These are phyloP conservation scores for Paradendryphiella salina DNA, from an alignment of 2,329 filamentous ascomycete species.

Conservation along the genomic window DNA sequence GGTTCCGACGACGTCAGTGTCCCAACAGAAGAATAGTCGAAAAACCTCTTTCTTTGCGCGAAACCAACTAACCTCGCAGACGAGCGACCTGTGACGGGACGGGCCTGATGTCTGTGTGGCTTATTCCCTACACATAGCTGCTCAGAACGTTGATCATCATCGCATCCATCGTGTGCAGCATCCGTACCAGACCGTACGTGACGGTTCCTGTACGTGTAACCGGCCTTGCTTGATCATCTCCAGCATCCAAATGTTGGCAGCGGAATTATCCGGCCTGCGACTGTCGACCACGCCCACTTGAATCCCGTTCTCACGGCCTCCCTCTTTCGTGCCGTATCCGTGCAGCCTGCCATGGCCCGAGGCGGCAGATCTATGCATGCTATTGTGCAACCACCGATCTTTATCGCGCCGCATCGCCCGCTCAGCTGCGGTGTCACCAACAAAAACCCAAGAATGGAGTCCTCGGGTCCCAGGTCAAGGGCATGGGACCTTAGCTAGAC, in stretches of 20 bases:
- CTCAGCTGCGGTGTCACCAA: conserved; percentile 12
- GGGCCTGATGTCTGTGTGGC: neutral
- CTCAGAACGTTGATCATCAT: conserved; percentile 9
- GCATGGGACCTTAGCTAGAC: conserved; percentile 20
- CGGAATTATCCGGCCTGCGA: too few species aligned
- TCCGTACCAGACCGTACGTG: neutral
- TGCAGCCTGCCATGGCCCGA: conserved; percentile 7
- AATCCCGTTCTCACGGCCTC: too few species aligned
- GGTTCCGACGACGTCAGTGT: neutral
- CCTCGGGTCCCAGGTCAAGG: conserved; percentile 5
- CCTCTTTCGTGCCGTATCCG: neutral
- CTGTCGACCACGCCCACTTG: too few species aligned
- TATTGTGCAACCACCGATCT: neutral
- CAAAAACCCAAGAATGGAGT: conserved; percentile 7
- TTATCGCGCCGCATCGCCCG: neutral
- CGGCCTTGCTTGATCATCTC: neutral
- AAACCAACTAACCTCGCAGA: neutral
- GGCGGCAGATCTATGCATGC: conserved; percentile 12
- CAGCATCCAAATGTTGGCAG: neutral
- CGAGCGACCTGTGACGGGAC: neutral
- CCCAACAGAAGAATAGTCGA: neutral
- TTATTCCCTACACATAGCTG: conserved; percentile 1
- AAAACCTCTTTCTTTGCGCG: too few species aligned
- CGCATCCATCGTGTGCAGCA: neutral
- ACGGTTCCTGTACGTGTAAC: neutral